Conservation (phyloP, 2,329 filamentous ascomycete genomes). For the Aspergillus fructus region DNA sequence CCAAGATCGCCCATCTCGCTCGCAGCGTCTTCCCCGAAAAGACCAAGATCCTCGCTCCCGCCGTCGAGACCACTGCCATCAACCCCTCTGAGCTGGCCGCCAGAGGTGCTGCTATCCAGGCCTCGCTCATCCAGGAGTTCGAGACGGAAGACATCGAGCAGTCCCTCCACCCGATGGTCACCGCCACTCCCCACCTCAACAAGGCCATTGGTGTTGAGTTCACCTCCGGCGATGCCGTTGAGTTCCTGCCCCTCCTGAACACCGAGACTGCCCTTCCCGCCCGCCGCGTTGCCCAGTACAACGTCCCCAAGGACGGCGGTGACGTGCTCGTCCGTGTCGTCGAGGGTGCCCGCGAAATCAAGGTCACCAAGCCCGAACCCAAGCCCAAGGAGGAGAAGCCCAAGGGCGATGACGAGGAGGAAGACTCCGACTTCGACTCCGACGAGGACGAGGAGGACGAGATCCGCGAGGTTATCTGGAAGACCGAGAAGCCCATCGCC, state of each 20-base stretch:
- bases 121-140: slow-evolving; percentile 90
- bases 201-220: slow-evolving; percentile 86
- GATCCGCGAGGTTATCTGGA: slow-evolving; percentile 87
- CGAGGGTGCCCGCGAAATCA: slow-evolving; percentile 88
- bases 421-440: slow-evolving; percentile 63
- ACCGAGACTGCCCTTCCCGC: slow-evolving; percentile 88
- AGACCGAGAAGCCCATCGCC: slow-evolving; percentile 76
- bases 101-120: slow-evolving; percentile 91
- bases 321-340: slow-evolving; percentile 85
- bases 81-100: slow-evolving; percentile 91
- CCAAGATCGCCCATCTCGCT: slow-evolving; percentile 83
- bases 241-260: slow-evolving; percentile 78
- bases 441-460: slow-evolving; percentile 75
- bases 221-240: slow-evolving; percentile 59
- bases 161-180: slow-evolving; percentile 92
- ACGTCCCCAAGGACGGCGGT: slow-evolving; percentile 74
- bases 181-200: slow-evolving; percentile 84
- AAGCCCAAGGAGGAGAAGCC: slow-evolving; percentile 65
- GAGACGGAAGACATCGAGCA: slow-evolving; percentile 92
- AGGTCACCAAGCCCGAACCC: slow-evolving; percentile 82
- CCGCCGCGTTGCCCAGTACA: slow-evolving; percentile 77
- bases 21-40: slow-evolving; percentile 75
- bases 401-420: slow-evolving; percentile 56
- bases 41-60: slow-evolving; percentile 77
- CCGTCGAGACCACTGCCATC: slow-evolving; percentile 73